phyloP scores from a whole-genome alignment of 2,329 filamentous ascomycete genomes.

The Clonostachys chloroleuca region DNA sequence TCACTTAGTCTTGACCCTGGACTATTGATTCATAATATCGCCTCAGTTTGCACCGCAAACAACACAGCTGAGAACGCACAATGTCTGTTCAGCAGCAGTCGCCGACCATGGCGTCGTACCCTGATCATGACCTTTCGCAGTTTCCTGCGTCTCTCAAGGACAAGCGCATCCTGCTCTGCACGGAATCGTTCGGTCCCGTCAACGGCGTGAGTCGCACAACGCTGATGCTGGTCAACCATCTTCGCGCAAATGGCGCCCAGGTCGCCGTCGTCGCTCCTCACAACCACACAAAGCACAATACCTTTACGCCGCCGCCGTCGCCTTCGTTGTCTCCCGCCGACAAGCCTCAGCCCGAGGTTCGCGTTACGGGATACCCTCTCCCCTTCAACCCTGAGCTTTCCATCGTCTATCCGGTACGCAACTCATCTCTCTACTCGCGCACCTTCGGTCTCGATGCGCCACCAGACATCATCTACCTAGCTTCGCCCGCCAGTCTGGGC shows the following conservation, averaged over 20 bases:
- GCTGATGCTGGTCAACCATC: constrained; percentile 62
- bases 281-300: constrained; percentile 49
- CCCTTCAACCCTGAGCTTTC: constrained; percentile 70
- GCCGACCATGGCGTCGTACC: constrained; percentile 6
- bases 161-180: constrained; percentile 62
- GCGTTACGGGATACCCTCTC: constrained; percentile 60
- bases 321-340: constrained; percentile 20
- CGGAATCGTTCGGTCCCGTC: constrained; percentile 68
- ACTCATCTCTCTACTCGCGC: constrained; percentile 54
- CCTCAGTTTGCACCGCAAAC: no score
- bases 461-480: constrained; percentile 66
- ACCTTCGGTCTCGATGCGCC: constrained; percentile 47
- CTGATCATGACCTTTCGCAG: constrained; percentile 30
- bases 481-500: constrained; percentile 64
- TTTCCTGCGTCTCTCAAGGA: constrained; percentile 48
- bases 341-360: constrained; percentile 40
- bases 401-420: constrained; percentile 63
- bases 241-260: constrained; percentile 58
- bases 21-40: no score
- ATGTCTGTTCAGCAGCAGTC: neutral
- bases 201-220: constrained; percentile 72
- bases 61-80: no score
- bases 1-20: no score
- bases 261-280: constrained; percentile 64
- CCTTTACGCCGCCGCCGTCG: constrained; percentile 40